phyloP scores from a whole-genome alignment of 495 filamentous ascomycete genomes.

The Viridothelium virens region DNA sequence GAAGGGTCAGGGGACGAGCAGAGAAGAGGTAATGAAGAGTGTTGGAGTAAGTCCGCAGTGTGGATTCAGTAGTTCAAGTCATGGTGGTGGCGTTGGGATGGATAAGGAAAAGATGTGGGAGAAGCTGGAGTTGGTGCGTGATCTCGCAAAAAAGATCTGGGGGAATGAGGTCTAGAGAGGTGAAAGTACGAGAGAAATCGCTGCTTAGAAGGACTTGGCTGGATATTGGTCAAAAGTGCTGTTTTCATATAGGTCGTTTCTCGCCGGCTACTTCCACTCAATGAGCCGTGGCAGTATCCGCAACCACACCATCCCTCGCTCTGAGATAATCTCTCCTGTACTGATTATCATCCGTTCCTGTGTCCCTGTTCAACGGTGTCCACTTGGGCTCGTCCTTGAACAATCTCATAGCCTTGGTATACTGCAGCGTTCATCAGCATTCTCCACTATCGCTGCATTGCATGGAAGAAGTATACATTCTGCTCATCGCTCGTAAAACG shows the following conservation, averaged over 20 bases:
- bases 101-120: constrained; percentile 36
- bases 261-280: neutral
- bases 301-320: constrained; percentile 22
- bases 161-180: neutral
- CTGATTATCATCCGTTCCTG: constrained; percentile 68
- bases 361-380: constrained; percentile 81
- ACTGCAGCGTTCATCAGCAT: constrained; percentile 45
- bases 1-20: constrained; percentile 27
- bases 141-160: constrained; percentile 37
- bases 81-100: constrained; percentile 33
- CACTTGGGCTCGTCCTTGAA: constrained; percentile 99
- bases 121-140: constrained; percentile 35
- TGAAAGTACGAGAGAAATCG: neutral
- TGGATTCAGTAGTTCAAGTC: constrained; percentile 33
- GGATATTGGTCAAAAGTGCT: neutral
- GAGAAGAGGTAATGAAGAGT: constrained; percentile 29
- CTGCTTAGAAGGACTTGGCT: neutral
- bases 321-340: constrained; percentile 70
- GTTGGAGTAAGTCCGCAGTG: constrained; percentile 37
- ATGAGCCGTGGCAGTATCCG: neutral
- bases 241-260: neutral
- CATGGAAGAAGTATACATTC: constrained; percentile 57
- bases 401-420: constrained; percentile 89
- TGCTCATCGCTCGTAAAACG: constrained; percentile 87
- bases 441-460: neutral